Evolutionary conservation across 768 basidiomycete genomes (phyloP).

Genomic region (Clathrus columnatus): DNA sequence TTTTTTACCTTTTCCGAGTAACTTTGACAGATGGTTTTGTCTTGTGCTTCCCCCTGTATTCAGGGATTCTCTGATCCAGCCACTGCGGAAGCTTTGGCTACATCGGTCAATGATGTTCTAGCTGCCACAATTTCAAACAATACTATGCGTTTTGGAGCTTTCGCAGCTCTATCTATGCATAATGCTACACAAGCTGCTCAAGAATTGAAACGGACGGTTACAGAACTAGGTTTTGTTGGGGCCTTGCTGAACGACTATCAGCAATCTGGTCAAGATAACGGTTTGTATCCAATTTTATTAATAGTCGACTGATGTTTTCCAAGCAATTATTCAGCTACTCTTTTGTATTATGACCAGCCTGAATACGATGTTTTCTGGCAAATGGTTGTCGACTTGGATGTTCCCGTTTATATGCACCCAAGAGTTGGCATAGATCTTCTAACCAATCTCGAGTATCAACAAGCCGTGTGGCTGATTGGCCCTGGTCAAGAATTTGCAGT

Average conservation of each 20-base stretch:
- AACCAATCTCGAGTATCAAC: constrained; percentile 7
- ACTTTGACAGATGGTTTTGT: constrained; percentile 9
- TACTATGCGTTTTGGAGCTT: constrained; percentile 11
- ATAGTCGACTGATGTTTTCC: not conserved
- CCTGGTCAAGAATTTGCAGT: constrained; percentile 7
- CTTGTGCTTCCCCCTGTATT: constrained; percentile 9
- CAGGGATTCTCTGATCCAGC: constrained; percentile 10
- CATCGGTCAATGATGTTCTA: constrained; percentile 3
- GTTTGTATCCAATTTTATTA: not conserved
- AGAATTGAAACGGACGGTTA: constrained; percentile 10
- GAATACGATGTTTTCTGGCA: constrained; percentile 12
- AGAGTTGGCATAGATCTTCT: constrained; percentile 1
- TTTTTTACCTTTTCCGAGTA: not conserved
- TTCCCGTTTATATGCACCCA: constrained; percentile 12
- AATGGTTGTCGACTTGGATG: constrained; percentile 7
- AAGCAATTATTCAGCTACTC: constrained; percentile 2
- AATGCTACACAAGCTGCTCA: constrained; percentile 8
- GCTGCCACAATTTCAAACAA: constrained; percentile 10
- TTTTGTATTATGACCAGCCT: constrained; percentile 11
- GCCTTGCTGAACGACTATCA: constrained; percentile 13
- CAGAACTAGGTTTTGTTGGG: constrained; percentile 9
- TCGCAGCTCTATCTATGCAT: constrained; percentile 11
- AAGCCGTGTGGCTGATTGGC: constrained; percentile 2
- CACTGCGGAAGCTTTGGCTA: constrained; percentile 1
- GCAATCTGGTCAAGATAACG: constrained; percentile 12